Percentiles rank a stretch among this genome's conserved stretches.
Evolutionary conservation across 805 yeast species (phyloP).

Genomic region (Yamadazyma phyllophila): DNA sequence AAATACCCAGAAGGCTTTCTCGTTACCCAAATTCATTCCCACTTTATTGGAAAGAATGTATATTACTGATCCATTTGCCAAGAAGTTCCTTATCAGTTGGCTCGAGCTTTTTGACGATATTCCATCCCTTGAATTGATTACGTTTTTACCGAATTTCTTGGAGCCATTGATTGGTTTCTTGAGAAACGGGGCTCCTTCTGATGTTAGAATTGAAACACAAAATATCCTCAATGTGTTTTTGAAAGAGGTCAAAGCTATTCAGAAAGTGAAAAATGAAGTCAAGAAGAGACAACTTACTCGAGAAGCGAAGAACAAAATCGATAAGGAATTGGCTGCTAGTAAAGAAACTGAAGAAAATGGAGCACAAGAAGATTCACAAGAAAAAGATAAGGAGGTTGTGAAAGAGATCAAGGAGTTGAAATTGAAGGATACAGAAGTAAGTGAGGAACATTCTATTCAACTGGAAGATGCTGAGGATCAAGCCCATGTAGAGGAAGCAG

Average conservation of each 20-base stretch:
- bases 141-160: conserved; percentile 84
- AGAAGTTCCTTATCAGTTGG: conserved; percentile 93
- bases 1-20: conserved; percentile 66
- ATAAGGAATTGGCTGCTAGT: conserved; percentile 2
- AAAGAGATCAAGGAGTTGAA: background rate
- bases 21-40: conserved; percentile 85
- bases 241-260: conserved; percentile 76
- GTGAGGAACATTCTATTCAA: background rate
- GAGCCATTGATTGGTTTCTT: conserved; percentile 80
- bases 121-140: conserved; percentile 84
- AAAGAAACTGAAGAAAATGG: conserved; percentile 1
- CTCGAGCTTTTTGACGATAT: conserved; percentile 86
- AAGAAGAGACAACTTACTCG: conserved; percentile 23
- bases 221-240: conserved; percentile 71
- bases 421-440: background rate
- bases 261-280: conserved; percentile 60
- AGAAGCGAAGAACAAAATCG: conserved; percentile 9
- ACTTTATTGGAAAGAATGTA: conserved; percentile 87
- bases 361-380: background rate
- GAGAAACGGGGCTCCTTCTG: conserved; percentile 74
- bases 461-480: background rate
- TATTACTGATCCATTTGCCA: conserved; percentile 87
- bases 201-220: conserved; percentile 83
- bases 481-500: too few relatives aligned
- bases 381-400: background rate